Evolutionary conservation across 2,329 filamentous ascomycete genomes (phyloP), one percentile per base, ranked within the genome.

Genomic region (Fusarium kyushuense): DNA sequence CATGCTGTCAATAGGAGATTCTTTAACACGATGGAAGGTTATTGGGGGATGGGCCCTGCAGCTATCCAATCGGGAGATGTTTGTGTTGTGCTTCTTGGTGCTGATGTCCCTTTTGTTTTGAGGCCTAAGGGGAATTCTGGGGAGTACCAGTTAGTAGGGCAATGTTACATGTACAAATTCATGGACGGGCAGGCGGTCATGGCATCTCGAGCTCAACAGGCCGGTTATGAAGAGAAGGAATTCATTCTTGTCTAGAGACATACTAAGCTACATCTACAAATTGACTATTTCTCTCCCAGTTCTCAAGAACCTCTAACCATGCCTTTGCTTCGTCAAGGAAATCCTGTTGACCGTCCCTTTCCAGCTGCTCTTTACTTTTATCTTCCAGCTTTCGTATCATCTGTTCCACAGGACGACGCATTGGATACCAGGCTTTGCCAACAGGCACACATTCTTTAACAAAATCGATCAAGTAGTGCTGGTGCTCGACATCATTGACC

Each of bases 81-180:
- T 0, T 62, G 58, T 32, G 54, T 36, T 5, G 42, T 62, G 0
- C 17, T 59, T 10, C 21, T 62, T 10, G 58, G 58, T 5, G 54
- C 41, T 1, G 58, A 62, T 36, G 54, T 62, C 2, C 58, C 54
- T 3, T 59, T 62, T 19, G 47, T 62, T 2, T 13, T 62, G 14
- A 62, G 54, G 19, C 54, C 54, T 1, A 59, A 30, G 0, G 19
- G 23, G 6, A 4, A 0, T 4, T 1, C 32, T 6, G 29, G 41
- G 3, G 54, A 38, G n/a, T 62, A 54, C n/a, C 49, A 59, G 13
- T 8, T 62, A n/a, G 58, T 62, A 30, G 58, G 58, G 2, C 29
- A 59, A 29, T 62, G 58, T 6, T 62, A 62, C 4, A 62, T 62
- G 54, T 59, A 62, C 5, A 25, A 21, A 19, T 54, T 54, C 10